Base-by-base conservation (phyloP, 768 basidiomycete genomes). In the Hemileccinum impolitum region DNA sequence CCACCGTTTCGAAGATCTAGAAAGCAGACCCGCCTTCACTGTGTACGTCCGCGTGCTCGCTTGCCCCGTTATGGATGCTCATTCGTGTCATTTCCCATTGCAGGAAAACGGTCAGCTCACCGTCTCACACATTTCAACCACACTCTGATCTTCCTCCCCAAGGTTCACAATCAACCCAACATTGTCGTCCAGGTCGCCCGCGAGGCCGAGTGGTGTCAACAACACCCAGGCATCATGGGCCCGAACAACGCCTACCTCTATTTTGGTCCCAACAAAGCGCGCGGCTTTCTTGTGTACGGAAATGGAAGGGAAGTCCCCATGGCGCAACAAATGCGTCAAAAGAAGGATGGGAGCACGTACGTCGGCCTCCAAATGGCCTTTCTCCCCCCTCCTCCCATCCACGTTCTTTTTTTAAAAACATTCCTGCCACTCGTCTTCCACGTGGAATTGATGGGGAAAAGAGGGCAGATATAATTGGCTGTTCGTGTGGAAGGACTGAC, bases 211-310 rank as follows among this genome's bases (percentile, higher is more conserved):
- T 90, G 88, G 87, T 72, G 79, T 19, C 75, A 81, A 57, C 81
- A 80, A 47, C 81, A 87, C 60, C 78, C 80, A 19, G 75, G 71
- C 40, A 81, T 89, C 54, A 84, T 88, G 81, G 88, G 88, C n/a
- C 88, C 88, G n/a, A 79, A 75, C 51, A 84, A 79, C 35, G 81
- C 88, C 6, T 87, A 76, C 62, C 78, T 89, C 52, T 90, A 87
- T 60, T 81, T 90, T 50, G 88, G 88, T 1, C 86, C 88, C 6
- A 72, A 72, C 36, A 76, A 72, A 46, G 57, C 73, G 3, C 76
- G 79, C 4, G 88, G 88, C 3, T 81, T 81, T 56, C 68, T 89
- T 44, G 75, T 79, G 37, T 89, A 88, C 48, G 87, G 88, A 4
- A 85, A 83, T 49, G 80, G 78, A 52, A 70, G 72, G 18, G 75